A percentile compares a stretch with the other conserved stretches of the same genome.
phyloP scores from a whole-genome alignment of 208 protist genomes.

The Leishmania braziliensis region DNA sequence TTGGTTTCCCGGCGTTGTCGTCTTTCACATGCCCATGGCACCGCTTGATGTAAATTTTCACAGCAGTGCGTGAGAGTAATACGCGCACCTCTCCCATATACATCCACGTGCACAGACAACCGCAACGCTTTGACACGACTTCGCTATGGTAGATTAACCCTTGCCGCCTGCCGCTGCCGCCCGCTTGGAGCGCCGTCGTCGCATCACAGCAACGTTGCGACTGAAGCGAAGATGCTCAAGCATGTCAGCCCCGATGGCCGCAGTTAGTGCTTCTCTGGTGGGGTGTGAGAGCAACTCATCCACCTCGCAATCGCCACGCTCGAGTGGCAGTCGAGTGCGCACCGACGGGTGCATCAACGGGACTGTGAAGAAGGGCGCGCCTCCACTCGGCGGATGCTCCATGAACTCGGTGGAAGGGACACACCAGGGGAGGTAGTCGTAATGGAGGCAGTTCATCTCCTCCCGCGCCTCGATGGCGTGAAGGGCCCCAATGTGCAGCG shows the following conservation, averaged over 20 bases:
- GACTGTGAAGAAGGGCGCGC: conserved; percentile 13
- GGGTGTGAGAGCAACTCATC: conserved; percentile 11
- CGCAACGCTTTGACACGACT: background rate
- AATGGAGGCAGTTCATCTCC: conserved; percentile 5
- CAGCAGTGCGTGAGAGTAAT: background rate
- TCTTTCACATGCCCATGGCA: background rate
- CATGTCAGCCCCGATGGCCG: conserved; percentile 23
- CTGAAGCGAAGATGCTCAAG: conserved; percentile 23
- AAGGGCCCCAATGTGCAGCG: conserved; percentile 65
- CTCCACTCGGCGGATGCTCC: background rate
- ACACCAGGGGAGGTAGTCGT: conserved; percentile 21
- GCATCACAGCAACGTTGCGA: background rate
- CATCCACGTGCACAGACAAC: background rate
- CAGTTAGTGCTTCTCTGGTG: conserved; percentile 10
- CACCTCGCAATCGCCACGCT: conserved; percentile 12
- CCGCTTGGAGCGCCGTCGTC: conserved; percentile 8
- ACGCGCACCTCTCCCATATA: background rate
- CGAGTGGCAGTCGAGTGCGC: conserved; percentile 17
- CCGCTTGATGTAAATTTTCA: background rate
- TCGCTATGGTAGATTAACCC: background rate
- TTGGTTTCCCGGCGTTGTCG: too few relatives aligned
- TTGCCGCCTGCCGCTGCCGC: background rate
- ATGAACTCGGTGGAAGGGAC: conserved; percentile 15
- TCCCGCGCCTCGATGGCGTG: conserved; percentile 38
- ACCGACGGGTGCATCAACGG: conserved; percentile 22